phyloP scores from a whole-genome alignment of 2,329 filamentous ascomycete genomes.

The Sporothrix euskadiensis region DNA sequence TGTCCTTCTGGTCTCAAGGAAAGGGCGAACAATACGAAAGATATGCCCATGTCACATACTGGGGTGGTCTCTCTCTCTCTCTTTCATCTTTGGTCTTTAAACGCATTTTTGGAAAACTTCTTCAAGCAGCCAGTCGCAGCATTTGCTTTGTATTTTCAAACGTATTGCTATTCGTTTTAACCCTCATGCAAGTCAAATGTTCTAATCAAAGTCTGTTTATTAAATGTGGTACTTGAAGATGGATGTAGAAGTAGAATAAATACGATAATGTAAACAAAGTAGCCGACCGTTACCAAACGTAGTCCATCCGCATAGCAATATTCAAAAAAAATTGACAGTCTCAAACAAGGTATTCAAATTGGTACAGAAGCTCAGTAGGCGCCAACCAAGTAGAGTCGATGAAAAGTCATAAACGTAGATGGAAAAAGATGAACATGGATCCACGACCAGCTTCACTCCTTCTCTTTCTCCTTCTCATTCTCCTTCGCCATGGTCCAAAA shows the following conservation, averaged over 20 bases:
- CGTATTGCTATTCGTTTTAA: background rate
- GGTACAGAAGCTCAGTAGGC: background rate
- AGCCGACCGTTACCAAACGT: background rate
- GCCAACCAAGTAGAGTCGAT: background rate
- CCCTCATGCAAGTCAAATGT: background rate
- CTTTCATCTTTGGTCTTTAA: too few relatives aligned
- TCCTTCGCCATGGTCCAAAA: constrained; percentile 21
- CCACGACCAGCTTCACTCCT: background rate
- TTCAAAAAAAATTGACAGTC: background rate
- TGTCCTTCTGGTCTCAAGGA: too few relatives aligned
- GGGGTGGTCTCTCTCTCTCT: too few relatives aligned
- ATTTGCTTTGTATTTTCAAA: too few relatives aligned
- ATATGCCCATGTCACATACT: too few relatives aligned
- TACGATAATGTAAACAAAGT: background rate
- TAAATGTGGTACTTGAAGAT: background rate
- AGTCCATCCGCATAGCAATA: background rate
- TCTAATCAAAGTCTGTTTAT: background rate
- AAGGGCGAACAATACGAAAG: too few relatives aligned
- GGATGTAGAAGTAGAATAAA: background rate
- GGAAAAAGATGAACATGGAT: background rate
- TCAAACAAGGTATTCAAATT: background rate
- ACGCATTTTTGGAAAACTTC: too few relatives aligned
- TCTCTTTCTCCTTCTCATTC: constrained; percentile 9
- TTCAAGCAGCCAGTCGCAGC: too few relatives aligned
- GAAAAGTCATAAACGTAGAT: background rate